Percentiles rank a stretch among this genome's conserved stretches.
phyloP scores from a whole-genome alignment of 2,329 filamentous ascomycete species.

The Claviceps lovelessii region DNA sequence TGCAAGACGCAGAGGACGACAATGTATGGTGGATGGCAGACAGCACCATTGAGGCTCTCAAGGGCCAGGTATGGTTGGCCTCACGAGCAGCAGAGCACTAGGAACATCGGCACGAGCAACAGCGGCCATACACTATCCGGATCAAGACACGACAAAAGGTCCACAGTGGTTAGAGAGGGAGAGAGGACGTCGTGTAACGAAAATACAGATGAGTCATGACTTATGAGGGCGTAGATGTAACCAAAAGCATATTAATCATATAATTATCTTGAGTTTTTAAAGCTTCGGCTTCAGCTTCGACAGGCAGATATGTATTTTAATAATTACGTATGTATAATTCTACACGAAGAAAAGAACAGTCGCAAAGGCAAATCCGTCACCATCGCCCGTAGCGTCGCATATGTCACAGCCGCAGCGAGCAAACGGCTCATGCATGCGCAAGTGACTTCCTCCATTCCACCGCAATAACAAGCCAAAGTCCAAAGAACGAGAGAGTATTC shows the following conservation, averaged over 20 bases:
- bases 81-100: slow-evolving; percentile 22
- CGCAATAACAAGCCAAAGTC: too few species aligned
- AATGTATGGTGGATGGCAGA: slow-evolving; percentile 41
- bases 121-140: neutral
- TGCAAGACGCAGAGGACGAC: slow-evolving; percentile 14
- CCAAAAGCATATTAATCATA: neutral
- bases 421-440: too few species aligned
- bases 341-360: too few species aligned
- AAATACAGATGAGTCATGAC: neutral
- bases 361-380: too few species aligned
- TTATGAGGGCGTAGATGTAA: neutral
- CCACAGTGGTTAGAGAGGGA: neutral
- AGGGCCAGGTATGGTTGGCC: slow-evolving; percentile 39
- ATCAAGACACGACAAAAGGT: neutral
- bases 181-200: neutral
- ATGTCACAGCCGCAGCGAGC: too few species aligned
- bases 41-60: slow-evolving; percentile 39
- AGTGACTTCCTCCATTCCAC: too few species aligned
- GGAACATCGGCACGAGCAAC: neutral
- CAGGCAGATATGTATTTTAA: too few species aligned
- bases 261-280: neutral
- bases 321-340: too few species aligned
- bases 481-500: too few species aligned
- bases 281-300: too few species aligned
- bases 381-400: too few species aligned